Evolutionary conservation across 305 asterid genomes (phyloP).

Genomic region (Solanum hybrid): DNA sequence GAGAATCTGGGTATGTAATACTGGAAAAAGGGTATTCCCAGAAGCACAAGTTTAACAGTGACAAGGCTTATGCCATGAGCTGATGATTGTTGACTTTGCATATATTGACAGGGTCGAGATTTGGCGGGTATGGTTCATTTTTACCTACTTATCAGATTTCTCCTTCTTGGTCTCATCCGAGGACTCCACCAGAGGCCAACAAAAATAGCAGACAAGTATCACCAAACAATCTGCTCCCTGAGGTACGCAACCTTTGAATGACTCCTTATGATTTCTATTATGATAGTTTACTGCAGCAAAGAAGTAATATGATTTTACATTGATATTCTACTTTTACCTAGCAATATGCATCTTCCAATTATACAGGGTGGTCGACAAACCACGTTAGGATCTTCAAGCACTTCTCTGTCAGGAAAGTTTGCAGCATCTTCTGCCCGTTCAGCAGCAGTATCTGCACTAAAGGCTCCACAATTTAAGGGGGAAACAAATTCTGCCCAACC

Average conservation of each 20-base stretch:
- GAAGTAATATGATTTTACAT: slow-evolving; percentile 5
- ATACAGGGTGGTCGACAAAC: slow-evolving; percentile 61
- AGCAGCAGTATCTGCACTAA: slow-evolving; percentile 8
- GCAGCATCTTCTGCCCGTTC: slow-evolving; percentile 40
- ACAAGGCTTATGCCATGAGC: background rate
- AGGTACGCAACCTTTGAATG: slow-evolving; percentile 42
- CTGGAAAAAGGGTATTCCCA: slow-evolving; percentile 1
- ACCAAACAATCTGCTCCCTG: slow-evolving; percentile 45
- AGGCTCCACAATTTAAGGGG: slow-evolving; percentile 4
- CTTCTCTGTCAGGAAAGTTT: slow-evolving; percentile 43
- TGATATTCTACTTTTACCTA: slow-evolving; percentile 20
- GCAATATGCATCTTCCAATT: slow-evolving; percentile 24
- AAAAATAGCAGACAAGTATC: slow-evolving; percentile 37
- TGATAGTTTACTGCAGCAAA: background rate
- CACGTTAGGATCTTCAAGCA: slow-evolving; percentile 41
- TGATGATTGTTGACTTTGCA: background rate
- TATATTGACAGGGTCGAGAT: slow-evolving; percentile 68
- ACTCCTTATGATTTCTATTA: background rate
- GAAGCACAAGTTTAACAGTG: slow-evolving; percentile 1
- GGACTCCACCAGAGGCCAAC: slow-evolving; percentile 48
- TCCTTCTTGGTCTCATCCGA: slow-evolving; percentile 60
- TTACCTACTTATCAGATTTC: slow-evolving; percentile 83
- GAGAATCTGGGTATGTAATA: slow-evolving; percentile 88
- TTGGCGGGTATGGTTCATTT: slow-evolving; percentile 96
- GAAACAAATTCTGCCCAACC: slow-evolving; percentile 16